Base-by-base conservation (phyloP, 2,329 filamentous ascomycete genomes). In the Penicillium sp. region DNA sequence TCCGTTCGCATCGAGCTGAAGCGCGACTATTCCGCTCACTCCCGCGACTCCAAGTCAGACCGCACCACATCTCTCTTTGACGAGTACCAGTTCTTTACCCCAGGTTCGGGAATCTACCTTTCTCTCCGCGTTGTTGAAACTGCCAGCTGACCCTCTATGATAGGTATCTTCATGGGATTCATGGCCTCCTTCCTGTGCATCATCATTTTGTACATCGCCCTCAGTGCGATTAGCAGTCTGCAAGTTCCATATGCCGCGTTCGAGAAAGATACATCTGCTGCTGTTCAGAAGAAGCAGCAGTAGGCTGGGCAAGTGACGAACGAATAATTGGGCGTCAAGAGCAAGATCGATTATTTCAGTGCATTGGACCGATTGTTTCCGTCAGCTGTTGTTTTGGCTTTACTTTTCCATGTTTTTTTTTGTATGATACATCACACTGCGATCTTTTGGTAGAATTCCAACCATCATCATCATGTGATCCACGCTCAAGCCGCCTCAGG, bases 201-300 rank as follows among this genome's bases (percentile, higher is more conserved):
- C 51, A 73, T 81, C 27, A 90, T 97, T 57, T 74, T 95, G 5
- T 84, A 85, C 56, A 84, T 90, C 48, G 93, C 86, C 11, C 73
- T 97, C 47, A 81, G 71, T 50, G 90, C 87, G 11, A 76, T 97
- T 9, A 75, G 80, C 5, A 91, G 88, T 57, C 77, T 98, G 13
- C 79, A 96, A 67, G 88, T 97, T 28, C 87, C 88, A 1, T 97
- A 97, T 68, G 89, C 87, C 54, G 90, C 93, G 1, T 98, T 97
- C 66, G 91, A 94, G 66, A 96, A 95, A 76, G 91, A 96, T 60
- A 95, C 89, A 77, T 88, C 90, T 0, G 88, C 89, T n/a, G 77
- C 83, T 34, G 86, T 86, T 29, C 88, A 94, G 71, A 95, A 90
- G 81, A 95, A 82, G 66, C 70, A 89, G 75, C 78, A 84, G 70